Evolutionary conservation across 768 basidiomycete species (phyloP).

Genomic region (Tylopilus felleus): DNA sequence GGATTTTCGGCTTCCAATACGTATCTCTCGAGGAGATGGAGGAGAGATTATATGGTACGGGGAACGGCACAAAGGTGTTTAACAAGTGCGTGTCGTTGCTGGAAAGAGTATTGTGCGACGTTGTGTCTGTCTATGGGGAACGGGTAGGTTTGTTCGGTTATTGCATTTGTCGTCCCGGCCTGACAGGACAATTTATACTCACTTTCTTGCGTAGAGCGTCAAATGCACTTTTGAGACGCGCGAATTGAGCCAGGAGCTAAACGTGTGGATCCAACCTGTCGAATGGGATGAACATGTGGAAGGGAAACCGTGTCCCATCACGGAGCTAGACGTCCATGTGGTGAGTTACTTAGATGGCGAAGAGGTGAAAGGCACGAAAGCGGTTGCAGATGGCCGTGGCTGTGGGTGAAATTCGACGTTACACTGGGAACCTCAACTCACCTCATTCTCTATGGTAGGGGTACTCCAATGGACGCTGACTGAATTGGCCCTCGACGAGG

Average conservation of each 20-base stretch:
- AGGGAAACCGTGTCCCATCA: slow-evolving; percentile 42
- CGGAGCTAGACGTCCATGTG: slow-evolving; percentile 53
- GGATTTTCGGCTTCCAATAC: slow-evolving; percentile 94
- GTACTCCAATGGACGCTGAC: slow-evolving; percentile 55
- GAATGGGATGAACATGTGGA: slow-evolving; percentile 40
- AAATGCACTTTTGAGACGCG: slow-evolving; percentile 60
- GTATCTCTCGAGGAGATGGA: slow-evolving; percentile 88
- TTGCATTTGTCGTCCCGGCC: background rate
- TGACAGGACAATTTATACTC: background rate
- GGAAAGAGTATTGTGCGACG: slow-evolving; percentile 61
- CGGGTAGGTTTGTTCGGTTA: slow-evolving; percentile 43
- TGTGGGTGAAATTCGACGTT: slow-evolving; percentile 12
- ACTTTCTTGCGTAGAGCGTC: slow-evolving; percentile 41
- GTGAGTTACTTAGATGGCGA: slow-evolving; percentile 43
- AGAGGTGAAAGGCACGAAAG: slow-evolving; percentile 39
- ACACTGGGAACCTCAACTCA: background rate
- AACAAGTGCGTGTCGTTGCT: slow-evolving; percentile 66
- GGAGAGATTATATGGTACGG: slow-evolving; percentile 61
- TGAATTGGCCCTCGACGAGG: slow-evolving; percentile 32
- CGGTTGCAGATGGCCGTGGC: slow-evolving; percentile 15
- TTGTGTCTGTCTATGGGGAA: slow-evolving; percentile 57
- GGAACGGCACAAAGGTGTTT: slow-evolving; percentile 66
- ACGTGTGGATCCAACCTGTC: slow-evolving; percentile 65
- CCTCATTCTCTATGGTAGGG: slow-evolving; percentile 43
- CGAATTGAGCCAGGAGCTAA: slow-evolving; percentile 41